Evolutionary conservation across 192 early-diverging fungal species (phyloP), one percentile per base, ranked within the genome.

Genomic region (Podochytrium sp.): DNA sequence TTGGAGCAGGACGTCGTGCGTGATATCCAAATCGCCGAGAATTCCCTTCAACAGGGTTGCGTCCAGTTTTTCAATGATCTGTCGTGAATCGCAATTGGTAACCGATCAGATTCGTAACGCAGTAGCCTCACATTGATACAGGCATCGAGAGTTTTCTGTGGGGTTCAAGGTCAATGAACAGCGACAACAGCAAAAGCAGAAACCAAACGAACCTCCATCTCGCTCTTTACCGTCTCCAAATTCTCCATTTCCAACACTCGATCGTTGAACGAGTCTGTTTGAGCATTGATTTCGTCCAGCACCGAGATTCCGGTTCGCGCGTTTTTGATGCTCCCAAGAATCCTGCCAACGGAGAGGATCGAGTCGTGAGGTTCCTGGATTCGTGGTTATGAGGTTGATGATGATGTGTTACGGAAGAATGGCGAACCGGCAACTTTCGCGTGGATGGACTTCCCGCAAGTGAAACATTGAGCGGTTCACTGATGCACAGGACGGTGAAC

Each of bases 101-200:
- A 56, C 6, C 25, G n/a, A n/a, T n/a, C n/a, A n/a, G n/a, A n/a
- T n/a, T n/a, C n/a, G n/a, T n/a, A n/a, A n/a, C n/a, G n/a, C n/a
- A 55, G 20, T 6, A 23, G 18, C 3, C 33, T 65, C 47, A 65
- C 63, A 65, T 65, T 34, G 63, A 65, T 43, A 30, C 63, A 65
- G 3, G 23, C n/a, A 16, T 40, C 63, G 3, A 65, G 42, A 40
- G 63, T 65, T 10, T 49, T n/a, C 42, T 65, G 39, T 38, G 30
- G 35, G 29, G n/a, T n/a, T n/a, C n/a, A n/a, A 33, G 33, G 14
- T 61, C 30, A 0, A 39, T 7, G 39, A 61, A 33, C n/a, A 12
- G 7, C 55, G 29, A 29, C 6, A 57, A 57, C 32, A 29, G 55
- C 7, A 7, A 14, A 18, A 10, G 32, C 7, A 29, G 6, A 57